Evolutionary conservation across 2,329 filamentous ascomycete genomes (phyloP).

Genomic region (Colletotrichum trifolii): DNA sequence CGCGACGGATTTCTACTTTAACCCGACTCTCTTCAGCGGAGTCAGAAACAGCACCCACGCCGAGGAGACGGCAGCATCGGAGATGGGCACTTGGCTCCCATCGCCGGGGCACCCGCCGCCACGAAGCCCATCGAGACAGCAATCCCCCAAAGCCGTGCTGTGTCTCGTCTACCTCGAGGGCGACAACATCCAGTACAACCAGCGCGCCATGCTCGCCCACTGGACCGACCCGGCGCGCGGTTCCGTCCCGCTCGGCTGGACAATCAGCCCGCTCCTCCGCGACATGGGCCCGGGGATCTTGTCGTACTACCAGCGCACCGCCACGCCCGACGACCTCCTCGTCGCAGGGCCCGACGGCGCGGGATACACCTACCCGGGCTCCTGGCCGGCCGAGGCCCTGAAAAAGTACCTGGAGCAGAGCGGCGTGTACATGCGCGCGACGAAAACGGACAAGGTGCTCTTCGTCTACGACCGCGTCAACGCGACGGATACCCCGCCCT

Average conservation of each 20-base stretch:
- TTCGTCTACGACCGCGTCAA: constrained; percentile 27
- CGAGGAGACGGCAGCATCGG: neutral
- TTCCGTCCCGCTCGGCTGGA: constrained; percentile 21
- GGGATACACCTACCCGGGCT: constrained; percentile 17
- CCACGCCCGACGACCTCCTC: constrained; percentile 19
- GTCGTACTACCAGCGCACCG: constrained; percentile 18
- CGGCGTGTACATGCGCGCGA: constrained; percentile 5
- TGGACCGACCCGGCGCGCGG: constrained; percentile 20
- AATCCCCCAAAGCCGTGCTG: neutral
- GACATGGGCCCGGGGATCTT: constrained; percentile 18
- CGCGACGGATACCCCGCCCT: constrained; percentile 9
- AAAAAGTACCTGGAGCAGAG: constrained; percentile 3
- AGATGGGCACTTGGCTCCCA: too few relatives aligned
- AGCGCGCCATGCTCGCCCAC: constrained; percentile 20
- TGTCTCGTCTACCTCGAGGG: constrained; percentile 24
- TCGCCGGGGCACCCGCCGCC: neutral
- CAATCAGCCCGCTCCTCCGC: constrained; percentile 18
- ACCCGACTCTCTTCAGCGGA: constrained; percentile 18
- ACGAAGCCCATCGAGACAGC: neutral
- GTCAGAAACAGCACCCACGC: neutral
- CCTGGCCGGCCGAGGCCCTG: constrained; percentile 15
- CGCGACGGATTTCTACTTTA: constrained; percentile 23
- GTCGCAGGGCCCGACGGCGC: constrained; percentile 20
- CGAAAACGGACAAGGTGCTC: constrained; percentile 12
- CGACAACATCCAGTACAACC: constrained; percentile 20